Base-by-base conservation (phyloP, 1,284 basidiomycete genomes). In the Pascua sp. region DNA sequence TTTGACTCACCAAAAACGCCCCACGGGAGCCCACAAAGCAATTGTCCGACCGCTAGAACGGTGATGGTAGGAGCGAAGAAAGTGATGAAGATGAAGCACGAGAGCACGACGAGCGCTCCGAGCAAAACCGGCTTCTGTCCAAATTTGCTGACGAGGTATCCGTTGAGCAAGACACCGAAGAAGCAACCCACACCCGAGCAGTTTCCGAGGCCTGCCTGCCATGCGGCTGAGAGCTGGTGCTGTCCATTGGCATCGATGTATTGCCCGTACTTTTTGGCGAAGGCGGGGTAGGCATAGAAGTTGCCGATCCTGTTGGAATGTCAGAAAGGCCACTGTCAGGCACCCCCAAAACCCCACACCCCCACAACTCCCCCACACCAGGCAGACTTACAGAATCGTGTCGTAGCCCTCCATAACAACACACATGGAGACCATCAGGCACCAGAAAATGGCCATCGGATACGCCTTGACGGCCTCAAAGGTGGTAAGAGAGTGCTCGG, bases 1-100 rank as follows among this genome's bases (percentile, higher is more conserved):
- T 43, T 32, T 44, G 8, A 45, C 38, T 7, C 53, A 50, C 65
- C 65, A 64, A 75, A 77, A 40, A 74, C 68, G 65, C 77, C 77
- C 77, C 77, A 80, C 17, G 75, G 77, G 13, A 61, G 12, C 32
- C 76, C 75, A 49, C 65, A 67, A 13, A 72, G 63, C 40, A 76
- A 67, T 62, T 77, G 66, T 3, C 73, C 71, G 46, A 64, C 61
- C 18, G 72, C 60, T 4, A 76, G 68, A 37, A 68, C 63, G 40
- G 24, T 37, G 1, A 59, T 57, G 38, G 58, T 63, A 18, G 56
- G 52, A 11, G 73, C 69, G 44, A 76, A 76, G 62, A 32, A 32
- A 3, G 24, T 32, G 24, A 32, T 32, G 7, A 32, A 32, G 24
- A 32, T 32, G 7, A 32, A 32, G 24, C 24, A 32, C 24, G 24